Evolutionary conservation across 2,329 filamentous ascomycete species (phyloP).

Genomic region (Epichloe sp.): DNA sequence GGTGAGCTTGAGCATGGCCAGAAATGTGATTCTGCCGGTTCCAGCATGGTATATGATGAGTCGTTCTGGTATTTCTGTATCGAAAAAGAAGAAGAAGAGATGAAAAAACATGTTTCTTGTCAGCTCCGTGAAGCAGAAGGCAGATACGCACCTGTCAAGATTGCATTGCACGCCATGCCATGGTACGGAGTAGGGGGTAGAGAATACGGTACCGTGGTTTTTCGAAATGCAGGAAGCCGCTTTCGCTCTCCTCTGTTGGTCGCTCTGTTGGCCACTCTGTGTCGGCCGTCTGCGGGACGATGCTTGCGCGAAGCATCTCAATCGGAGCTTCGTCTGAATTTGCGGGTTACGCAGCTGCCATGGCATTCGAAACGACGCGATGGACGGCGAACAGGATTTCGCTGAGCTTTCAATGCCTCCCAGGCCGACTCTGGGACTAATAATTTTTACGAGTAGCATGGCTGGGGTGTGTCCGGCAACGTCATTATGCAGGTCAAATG

Average conservation of each 20-base stretch:
- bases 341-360: background rate
- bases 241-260: slow-evolving; percentile 11
- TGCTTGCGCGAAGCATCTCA: background rate
- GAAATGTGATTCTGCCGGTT: slow-evolving; percentile 49
- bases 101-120: background rate
- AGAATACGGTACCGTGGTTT: background rate
- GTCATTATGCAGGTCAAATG: background rate
- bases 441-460: background rate
- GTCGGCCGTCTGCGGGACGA: background rate
- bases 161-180: too few species aligned
- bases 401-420: background rate
- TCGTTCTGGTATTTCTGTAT: slow-evolving; percentile 37
- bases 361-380: background rate
- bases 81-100: background rate
- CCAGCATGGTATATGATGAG: slow-evolving; percentile 68
- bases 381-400: background rate
- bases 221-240: slow-evolving; percentile 8
- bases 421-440: background rate
- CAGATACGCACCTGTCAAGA: too few species aligned
- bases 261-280: background rate
- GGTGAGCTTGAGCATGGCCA: slow-evolving; percentile 59
- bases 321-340: background rate
- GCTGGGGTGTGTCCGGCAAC: background rate
- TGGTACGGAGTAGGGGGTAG: background rate
- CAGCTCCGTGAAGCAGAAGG: too few species aligned